Conservation (phyloP, 1,139 yeast species). For the Sugiyamaella sp. region DNA sequence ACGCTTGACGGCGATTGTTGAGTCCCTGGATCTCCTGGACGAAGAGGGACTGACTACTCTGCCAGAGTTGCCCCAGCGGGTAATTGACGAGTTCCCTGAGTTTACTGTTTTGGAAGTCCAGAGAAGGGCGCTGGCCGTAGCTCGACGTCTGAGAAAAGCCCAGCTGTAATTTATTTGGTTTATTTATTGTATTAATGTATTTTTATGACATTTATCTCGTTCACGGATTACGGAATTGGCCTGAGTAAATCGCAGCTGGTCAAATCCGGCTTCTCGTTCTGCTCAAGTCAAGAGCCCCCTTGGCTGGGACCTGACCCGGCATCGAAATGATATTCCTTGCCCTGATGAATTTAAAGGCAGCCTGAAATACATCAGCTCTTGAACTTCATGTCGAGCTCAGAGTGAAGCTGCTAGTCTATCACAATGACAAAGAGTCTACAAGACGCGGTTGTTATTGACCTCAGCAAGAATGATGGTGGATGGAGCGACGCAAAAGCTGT, state of each 20-base stretch:
- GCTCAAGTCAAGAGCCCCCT: too few relatives aligned
- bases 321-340: slow-evolving; percentile 1
- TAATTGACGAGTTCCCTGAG: slow-evolving; percentile 22
- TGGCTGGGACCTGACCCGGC: too few relatives aligned
- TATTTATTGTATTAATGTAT: slow-evolving; percentile 9
- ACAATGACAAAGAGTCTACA: background rate
- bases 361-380: background rate
- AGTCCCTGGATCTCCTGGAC: slow-evolving; percentile 17
- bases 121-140: slow-evolving; percentile 27
- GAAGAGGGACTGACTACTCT: slow-evolving; percentile 18
- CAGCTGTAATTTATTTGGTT: background rate
- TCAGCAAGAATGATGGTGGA: slow-evolving; percentile 10
- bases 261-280: slow-evolving; percentile 1
- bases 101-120: slow-evolving; percentile 23
- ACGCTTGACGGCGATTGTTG: slow-evolving; percentile 20
- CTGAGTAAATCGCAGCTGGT: too few relatives aligned
- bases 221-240: too few relatives aligned
- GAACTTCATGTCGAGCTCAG: background rate
- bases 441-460: background rate
- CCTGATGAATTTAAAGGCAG: slow-evolving; percentile 1
- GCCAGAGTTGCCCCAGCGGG: slow-evolving; percentile 23
- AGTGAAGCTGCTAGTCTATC: background rate
- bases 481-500: background rate
- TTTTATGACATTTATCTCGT: too few relatives aligned
- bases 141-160: slow-evolving; percentile 20